phyloP scores from a whole-genome alignment of 768 basidiomycete genomes.

The Boletellus ananas region DNA sequence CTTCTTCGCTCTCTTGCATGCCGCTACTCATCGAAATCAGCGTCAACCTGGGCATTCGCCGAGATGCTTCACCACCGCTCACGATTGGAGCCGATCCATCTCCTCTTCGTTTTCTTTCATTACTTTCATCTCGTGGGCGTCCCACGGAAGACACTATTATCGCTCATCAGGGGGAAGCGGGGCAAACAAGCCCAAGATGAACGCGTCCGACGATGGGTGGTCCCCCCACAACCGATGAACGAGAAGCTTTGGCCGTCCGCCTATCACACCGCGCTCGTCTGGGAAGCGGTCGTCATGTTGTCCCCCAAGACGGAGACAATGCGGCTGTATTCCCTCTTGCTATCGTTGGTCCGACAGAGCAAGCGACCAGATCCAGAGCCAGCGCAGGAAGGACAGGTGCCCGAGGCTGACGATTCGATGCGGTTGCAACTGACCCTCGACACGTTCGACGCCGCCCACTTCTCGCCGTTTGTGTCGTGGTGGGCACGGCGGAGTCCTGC shows the following conservation, averaged over 20 bases:
- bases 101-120: constrained; percentile 43
- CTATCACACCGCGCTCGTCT: constrained; percentile 34
- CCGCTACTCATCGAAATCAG: constrained; percentile 23
- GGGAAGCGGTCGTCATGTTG: constrained; percentile 29
- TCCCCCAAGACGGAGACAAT: constrained; percentile 25
- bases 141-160: constrained; percentile 34
- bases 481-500: constrained; percentile 31
- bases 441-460: constrained; percentile 38
- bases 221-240: not conserved
- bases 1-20: constrained; percentile 20
- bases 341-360: constrained; percentile 22
- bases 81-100: constrained; percentile 11
- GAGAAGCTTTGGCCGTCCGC: constrained; percentile 32
- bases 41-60: constrained; percentile 26
- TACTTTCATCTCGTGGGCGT: constrained; percentile 53
- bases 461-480: constrained; percentile 50
- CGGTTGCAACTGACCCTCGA: constrained; percentile 23
- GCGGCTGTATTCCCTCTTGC: constrained; percentile 43
- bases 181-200: constrained; percentile 6
- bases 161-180: constrained; percentile 11
- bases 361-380: not conserved
- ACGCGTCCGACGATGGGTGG: not conserved
- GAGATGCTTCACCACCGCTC: constrained; percentile 29
- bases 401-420: no score
- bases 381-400: not conserved